These are phyloP conservation scores for Xerocomus subilludens DNA, from an alignment of 1,284 basidiomycete genomes.

Conservation along the genomic window DNA sequence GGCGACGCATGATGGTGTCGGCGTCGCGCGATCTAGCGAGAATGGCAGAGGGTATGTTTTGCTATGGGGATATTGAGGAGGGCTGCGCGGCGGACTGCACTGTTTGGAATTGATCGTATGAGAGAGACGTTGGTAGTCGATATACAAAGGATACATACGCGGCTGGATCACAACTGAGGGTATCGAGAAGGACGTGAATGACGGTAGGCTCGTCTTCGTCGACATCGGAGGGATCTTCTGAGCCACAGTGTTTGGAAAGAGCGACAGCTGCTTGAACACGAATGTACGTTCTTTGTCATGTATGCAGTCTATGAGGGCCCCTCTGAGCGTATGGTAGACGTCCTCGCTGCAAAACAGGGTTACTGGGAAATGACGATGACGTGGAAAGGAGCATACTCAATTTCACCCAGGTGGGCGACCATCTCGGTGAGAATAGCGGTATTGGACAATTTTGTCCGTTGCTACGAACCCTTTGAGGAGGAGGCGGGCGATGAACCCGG, in stretches of 20 bases:
- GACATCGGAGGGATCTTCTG: constrained; percentile 77
- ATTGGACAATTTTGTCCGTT: constrained; percentile 91
- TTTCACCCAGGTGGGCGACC: constrained; percentile 82
- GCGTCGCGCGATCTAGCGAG: constrained; percentile 88
- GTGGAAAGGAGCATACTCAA: constrained; percentile 69
- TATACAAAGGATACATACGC: constrained; percentile 65
- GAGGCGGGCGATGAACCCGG: constrained; percentile 79
- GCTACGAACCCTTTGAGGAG: constrained; percentile 86
- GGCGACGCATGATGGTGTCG: constrained; percentile 84
- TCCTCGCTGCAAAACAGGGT: constrained; percentile 73
- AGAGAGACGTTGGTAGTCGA: constrained; percentile 11
- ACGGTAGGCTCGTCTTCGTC: constrained; percentile 74
- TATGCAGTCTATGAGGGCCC: constrained; percentile 79
- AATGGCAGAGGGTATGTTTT: constrained; percentile 71
- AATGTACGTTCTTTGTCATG: constrained; percentile 89
- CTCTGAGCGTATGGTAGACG: constrained; percentile 75
- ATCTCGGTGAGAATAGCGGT: constrained; percentile 85
- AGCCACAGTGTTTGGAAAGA: constrained; percentile 79
- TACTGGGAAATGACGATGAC: background rate
- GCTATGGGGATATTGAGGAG: constrained; percentile 82
- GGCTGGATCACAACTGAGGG: constrained; percentile 80
- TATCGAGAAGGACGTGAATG: constrained; percentile 76
- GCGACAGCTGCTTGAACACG: constrained; percentile 89
- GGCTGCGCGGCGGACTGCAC: constrained; percentile 91
- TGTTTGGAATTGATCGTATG: constrained; percentile 49